Evolutionary conservation across 331 rosid genomes (phyloP), one percentile per base, ranked within the genome.

Genomic region (Erythrophleum ivorense): DNA sequence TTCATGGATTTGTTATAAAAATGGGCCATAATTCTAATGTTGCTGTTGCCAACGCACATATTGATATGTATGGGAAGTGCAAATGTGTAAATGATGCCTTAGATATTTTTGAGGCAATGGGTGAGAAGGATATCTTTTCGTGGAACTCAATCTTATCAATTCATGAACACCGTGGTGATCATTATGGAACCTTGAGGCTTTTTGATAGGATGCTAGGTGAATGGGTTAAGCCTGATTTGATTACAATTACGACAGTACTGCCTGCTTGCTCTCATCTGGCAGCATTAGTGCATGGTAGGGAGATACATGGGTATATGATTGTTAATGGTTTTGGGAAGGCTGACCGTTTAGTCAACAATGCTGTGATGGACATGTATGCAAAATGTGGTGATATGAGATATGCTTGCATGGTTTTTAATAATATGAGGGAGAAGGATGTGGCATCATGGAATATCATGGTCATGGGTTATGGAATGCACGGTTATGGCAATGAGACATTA

Each of bases 391-490:
- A 85, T 71, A 84, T 91, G 97, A 87, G 86, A 79, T 88, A 90
- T 78, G 97, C 97, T 31, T 72, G 24, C 63, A 73, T 72, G 84
- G 72, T 89, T 85, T 95, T 95, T 60, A 74, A 87, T 57, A 80
- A 14, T 46, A 88, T 90, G 94, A 81, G 79, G 14, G 77, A 68
- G 21, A 90, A 86, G 82, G 96, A 95, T 77, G 87, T 91, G 41
- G 97, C 97, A 40, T 93, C 98, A 9, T 91, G 98, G 98, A 93
- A 91, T 82, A 90, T 91, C 79, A 83, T 93, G 88, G 88, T 92
- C 84, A 86, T 85, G 75, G 98, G 97, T 46, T 90, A 88, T 78
- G 97, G 88, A 60, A 81, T 88, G 88, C 92, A 91, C 31, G 97
- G 98, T 33, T 75, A 87, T 77, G 92, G 88, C 54, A 65, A 79